phyloP scores from a whole-genome alignment of 208 protist species.

The Lotmaria passim region DNA sequence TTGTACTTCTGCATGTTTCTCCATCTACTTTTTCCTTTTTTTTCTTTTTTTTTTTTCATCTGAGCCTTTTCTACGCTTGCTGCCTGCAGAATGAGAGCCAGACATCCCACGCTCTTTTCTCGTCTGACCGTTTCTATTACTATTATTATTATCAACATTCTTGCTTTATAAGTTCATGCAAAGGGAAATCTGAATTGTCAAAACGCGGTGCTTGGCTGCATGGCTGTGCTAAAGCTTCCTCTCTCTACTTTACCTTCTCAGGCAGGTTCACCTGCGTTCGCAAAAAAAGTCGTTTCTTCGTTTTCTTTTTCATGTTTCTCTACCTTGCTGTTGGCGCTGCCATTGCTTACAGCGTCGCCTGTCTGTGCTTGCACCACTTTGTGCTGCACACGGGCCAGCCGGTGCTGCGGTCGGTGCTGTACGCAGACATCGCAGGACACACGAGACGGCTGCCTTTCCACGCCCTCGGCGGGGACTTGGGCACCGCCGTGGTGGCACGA shows the following conservation, averaged over 20 bases:
- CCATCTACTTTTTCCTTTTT: slow-evolving; percentile 1
- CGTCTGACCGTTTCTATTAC: too few species aligned
- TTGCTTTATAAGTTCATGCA: too few species aligned
- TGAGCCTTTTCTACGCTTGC: too few species aligned
- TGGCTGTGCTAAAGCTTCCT: too few species aligned
- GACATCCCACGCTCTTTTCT: too few species aligned
- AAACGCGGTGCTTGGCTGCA: too few species aligned
- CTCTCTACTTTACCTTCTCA: too few species aligned
- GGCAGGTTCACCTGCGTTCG: background rate
- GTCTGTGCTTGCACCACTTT: slow-evolving; percentile 17
- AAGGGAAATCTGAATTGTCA: too few species aligned
- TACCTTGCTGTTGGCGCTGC: background rate
- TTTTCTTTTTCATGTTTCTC: background rate
- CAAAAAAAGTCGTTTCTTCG: background rate
- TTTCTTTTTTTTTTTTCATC: background rate
- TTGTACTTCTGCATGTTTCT: background rate
- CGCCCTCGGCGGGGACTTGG: slow-evolving; percentile 36
- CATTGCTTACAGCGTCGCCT: slow-evolving; percentile 12
- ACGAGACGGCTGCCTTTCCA: slow-evolving; percentile 5
- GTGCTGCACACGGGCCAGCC: slow-evolving; percentile 22
- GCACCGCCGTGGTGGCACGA: slow-evolving; percentile 34
- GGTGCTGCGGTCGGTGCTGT: slow-evolving; percentile 1
- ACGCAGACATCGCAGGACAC: slow-evolving; percentile 2
- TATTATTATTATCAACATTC: too few species aligned
- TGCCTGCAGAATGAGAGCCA: too few species aligned